A percentile compares a stretch with the other conserved stretches of the same genome.
Conservation (phyloP, 208 protist genomes). For the Plasmodiophora brassicae region DNA sequence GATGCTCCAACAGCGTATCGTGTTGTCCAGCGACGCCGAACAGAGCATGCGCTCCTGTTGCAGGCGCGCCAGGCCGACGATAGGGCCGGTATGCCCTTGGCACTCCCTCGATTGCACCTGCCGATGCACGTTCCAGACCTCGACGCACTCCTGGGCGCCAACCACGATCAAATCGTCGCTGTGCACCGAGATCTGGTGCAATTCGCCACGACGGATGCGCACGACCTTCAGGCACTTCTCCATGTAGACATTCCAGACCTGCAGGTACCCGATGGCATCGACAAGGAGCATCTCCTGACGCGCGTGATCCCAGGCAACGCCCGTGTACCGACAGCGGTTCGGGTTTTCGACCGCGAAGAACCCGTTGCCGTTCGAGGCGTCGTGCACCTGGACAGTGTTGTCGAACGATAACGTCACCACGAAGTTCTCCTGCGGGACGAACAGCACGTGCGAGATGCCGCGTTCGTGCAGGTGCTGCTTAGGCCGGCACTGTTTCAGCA, state of each 20-base stretch:
- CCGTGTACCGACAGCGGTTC: background rate
- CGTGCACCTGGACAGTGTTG: background rate
- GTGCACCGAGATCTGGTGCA: background rate
- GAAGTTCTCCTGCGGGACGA: slow-evolving; percentile 36
- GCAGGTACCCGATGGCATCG: slow-evolving; percentile 32
- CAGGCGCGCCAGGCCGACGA: background rate
- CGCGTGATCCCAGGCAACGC: background rate
- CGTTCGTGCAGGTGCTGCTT: background rate
- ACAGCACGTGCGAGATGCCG: background rate
- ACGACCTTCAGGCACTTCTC: slow-evolving; percentile 34
- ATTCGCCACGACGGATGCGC: background rate
- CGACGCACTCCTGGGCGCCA: background rate
- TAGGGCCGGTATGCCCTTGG: background rate
- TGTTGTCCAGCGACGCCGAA: slow-evolving; percentile 44
- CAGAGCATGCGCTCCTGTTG: background rate
- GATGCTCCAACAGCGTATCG: slow-evolving; percentile 33
- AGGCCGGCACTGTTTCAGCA: background rate
- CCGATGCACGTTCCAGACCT: slow-evolving; percentile 32
- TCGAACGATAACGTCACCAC: slow-evolving; percentile 34
- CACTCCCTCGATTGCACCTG: slow-evolving; percentile 15
- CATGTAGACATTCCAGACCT: background rate
- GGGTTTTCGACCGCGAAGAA: slow-evolving; percentile 35
- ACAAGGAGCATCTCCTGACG: slow-evolving; percentile 7
- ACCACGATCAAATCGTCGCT: slow-evolving; percentile 2
- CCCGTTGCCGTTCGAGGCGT: background rate